phyloP scores from a whole-genome alignment of 2,329 filamentous ascomycete genomes.

The Monosporascus ibericus region DNA sequence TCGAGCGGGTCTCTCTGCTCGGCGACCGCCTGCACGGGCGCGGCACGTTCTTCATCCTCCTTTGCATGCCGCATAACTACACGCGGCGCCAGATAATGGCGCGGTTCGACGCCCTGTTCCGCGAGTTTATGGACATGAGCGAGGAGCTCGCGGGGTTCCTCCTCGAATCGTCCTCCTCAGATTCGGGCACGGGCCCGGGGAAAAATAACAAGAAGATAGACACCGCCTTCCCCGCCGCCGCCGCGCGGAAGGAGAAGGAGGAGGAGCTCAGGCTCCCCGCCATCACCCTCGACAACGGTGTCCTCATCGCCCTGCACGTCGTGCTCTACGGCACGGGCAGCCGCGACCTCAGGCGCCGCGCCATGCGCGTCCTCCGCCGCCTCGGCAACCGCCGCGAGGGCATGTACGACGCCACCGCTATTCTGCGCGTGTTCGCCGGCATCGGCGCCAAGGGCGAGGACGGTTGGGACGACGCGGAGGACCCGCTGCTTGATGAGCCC shows the following conservation, averaged over 20 bases:
- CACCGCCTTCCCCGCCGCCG: too few relatives aligned
- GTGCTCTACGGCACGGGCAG: not conserved
- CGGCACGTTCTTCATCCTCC: not conserved
- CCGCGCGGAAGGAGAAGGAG: too few relatives aligned
- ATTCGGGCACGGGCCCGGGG: too few relatives aligned
- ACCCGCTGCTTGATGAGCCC: not conserved
- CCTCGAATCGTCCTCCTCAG: not conserved
- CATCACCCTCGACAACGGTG: constrained; percentile 2
- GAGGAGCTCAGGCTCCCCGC: not conserved
- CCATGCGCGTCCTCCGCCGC: not conserved
- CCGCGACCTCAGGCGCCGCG: not conserved
- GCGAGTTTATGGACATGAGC: not conserved
- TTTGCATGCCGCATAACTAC: constrained; percentile 3
- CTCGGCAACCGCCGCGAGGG: constrained; percentile 2
- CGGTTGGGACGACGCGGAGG: not conserved
- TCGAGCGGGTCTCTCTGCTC: not conserved
- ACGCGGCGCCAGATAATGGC: not conserved
- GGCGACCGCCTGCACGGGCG: constrained; percentile 1
- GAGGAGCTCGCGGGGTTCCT: not conserved
- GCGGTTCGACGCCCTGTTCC: not conserved
- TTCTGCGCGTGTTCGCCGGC: not conserved
- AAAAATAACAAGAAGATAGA: too few relatives aligned
- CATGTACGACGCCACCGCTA: constrained; percentile 1
- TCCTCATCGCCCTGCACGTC: constrained; percentile 1
- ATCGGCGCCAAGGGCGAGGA: not conserved